These are phyloP conservation scores for Trichoderma parareesei DNA, from an alignment of 495 filamentous ascomycete genomes.

Conservation along the genomic window DNA sequence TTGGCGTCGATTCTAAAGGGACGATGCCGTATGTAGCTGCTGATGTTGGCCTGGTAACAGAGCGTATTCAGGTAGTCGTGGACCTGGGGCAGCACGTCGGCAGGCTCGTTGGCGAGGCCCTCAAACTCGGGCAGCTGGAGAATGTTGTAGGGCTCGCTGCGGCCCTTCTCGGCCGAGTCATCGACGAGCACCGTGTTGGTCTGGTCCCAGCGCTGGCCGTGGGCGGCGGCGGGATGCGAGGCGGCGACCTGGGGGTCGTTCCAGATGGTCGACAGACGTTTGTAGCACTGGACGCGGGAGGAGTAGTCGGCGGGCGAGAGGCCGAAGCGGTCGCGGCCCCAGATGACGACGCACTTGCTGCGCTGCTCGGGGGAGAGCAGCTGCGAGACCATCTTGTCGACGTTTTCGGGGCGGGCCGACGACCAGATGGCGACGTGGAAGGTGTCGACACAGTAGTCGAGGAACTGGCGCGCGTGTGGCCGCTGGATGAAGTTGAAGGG, in stretches of 20 bases:
- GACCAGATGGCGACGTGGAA: slow-evolving; percentile 88
- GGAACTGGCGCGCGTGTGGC: slow-evolving; percentile 54
- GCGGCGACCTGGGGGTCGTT: slow-evolving; percentile 39
- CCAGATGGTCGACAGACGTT: slow-evolving; percentile 71
- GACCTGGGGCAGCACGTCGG: slow-evolving; percentile 35
- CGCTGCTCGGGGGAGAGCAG: slow-evolving; percentile 40
- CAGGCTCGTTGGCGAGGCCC: slow-evolving; percentile 30
- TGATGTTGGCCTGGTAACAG: slow-evolving; percentile 35
- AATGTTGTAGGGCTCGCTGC: slow-evolving; percentile 75
- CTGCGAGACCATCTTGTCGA: slow-evolving; percentile 48
- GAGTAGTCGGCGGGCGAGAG: slow-evolving; percentile 56
- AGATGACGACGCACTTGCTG: slow-evolving; percentile 47
- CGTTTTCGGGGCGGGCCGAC: slow-evolving; percentile 65
- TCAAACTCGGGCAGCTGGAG: slow-evolving; percentile 71
- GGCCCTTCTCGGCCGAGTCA: slow-evolving; percentile 70
- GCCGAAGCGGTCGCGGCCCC: slow-evolving; percentile 73
- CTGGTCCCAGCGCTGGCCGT: slow-evolving; percentile 56
- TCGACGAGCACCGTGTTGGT: slow-evolving; percentile 87
- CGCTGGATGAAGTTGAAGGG: slow-evolving; percentile 51
- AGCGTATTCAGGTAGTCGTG: slow-evolving; percentile 41
- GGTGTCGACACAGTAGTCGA: slow-evolving; percentile 54
- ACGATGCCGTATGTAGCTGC: slow-evolving; percentile 30
- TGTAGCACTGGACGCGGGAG: slow-evolving; percentile 77
- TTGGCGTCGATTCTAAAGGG: slow-evolving; percentile 23
- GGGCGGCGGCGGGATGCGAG: slow-evolving; percentile 34